phyloP scores from a whole-genome alignment of 148 eudicot species.

The Chenopodium suecicum region DNA sequence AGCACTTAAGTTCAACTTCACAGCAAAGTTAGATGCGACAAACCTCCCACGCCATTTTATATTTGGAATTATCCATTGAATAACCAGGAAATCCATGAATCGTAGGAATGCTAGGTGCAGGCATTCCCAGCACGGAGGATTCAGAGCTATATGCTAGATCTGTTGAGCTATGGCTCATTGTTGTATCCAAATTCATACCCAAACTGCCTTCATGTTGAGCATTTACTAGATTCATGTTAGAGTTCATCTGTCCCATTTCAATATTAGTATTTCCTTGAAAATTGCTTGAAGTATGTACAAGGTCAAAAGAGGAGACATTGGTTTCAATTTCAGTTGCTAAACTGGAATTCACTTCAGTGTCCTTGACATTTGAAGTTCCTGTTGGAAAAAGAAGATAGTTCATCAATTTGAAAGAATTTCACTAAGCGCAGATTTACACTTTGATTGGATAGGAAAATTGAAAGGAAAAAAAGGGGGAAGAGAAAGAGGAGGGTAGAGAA shows the following conservation, averaged over 20 bases:
- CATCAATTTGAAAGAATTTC: too few species aligned
- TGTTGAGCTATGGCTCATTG: neutral
- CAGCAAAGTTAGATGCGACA: neutral
- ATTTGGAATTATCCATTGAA: neutral
- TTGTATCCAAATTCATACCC: neutral
- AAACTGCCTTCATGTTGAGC: neutral
- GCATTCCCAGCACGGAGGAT: neutral
- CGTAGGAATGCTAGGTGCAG: neutral
- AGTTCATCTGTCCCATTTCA: neutral
- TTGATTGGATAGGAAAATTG: too few species aligned
- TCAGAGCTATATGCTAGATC: neutral
- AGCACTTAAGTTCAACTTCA: too few species aligned
- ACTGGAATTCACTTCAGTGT: neutral
- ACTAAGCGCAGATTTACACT: too few species aligned
- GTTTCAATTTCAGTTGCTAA: neutral
- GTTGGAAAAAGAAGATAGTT: neutral
- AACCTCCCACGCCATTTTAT: constrained; percentile 12
- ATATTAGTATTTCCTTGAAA: neutral
- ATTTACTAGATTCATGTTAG: neutral
- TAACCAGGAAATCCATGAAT: neutral
- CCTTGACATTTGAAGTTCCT: neutral
- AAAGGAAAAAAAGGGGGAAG: too few species aligned
- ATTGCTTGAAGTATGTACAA: neutral
- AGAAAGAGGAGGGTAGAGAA: too few species aligned
- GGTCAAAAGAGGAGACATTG: neutral